A percentile compares a stretch with the other conserved stretches of the same genome.
These are phyloP conservation scores for Coniferiporia weirii DNA, from an alignment of 1,284 basidiomycete genomes.

Conservation along the genomic window DNA sequence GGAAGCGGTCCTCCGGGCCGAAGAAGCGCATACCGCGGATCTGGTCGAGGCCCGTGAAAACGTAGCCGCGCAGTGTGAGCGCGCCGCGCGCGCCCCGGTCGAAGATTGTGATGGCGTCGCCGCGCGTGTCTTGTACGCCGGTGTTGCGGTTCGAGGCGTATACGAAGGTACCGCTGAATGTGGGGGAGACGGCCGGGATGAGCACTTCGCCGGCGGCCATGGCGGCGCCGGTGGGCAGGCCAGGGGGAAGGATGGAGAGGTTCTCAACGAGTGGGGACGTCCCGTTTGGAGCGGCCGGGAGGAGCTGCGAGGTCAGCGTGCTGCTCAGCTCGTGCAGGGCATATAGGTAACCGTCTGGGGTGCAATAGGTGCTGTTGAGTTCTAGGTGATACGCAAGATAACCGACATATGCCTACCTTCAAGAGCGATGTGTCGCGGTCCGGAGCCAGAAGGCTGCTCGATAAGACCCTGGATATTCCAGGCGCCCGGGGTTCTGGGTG, in stretches of 20 bases:
- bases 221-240: slow-evolving; percentile 40
- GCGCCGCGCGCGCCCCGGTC: slow-evolving; percentile 30
- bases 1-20: slow-evolving; percentile 46
- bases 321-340: slow-evolving; percentile 60
- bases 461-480: slow-evolving; percentile 58
- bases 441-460: slow-evolving; percentile 56
- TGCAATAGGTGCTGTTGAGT: neutral
- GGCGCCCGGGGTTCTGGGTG: slow-evolving; percentile 30
- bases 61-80: slow-evolving; percentile 40
- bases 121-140: slow-evolving; percentile 41
- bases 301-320: slow-evolving; percentile 54
- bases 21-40: slow-evolving; percentile 61
- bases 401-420: slow-evolving; percentile 33
- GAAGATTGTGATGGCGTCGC: slow-evolving; percentile 62
- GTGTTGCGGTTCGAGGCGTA: slow-evolving; percentile 68
- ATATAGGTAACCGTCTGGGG: slow-evolving; percentile 50
- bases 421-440: slow-evolving; percentile 59
- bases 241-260: slow-evolving; percentile 50
- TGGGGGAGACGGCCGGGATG: slow-evolving; percentile 41
- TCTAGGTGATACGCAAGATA: slow-evolving; percentile 6
- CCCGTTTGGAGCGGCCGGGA: slow-evolving; percentile 43
- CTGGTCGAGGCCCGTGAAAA: slow-evolving; percentile 60
- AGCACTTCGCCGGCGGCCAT: slow-evolving; percentile 59
- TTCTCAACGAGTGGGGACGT: slow-evolving; percentile 46
- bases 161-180: slow-evolving; percentile 50